A percentile compares a stretch with the other conserved stretches of the same genome.
Evolutionary conservation across 2,329 filamentous ascomycete species (phyloP).

Genomic region (Neonectria coccinea): DNA sequence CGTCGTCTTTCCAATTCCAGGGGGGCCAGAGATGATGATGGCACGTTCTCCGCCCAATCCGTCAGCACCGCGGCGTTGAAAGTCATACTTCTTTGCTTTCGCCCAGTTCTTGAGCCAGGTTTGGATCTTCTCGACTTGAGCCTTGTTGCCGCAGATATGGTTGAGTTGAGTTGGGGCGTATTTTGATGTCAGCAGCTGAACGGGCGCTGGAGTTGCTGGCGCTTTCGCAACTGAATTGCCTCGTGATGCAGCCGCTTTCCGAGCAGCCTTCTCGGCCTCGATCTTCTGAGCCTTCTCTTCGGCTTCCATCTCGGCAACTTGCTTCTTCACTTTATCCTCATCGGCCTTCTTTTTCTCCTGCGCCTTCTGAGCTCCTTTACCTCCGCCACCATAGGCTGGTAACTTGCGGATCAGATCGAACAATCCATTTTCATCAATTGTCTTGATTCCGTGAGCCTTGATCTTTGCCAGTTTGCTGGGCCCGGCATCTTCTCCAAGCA

Average conservation of each 20-base stretch:
- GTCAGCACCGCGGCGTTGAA: slow-evolving; percentile 85
- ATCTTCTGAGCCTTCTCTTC: slow-evolving; percentile 74
- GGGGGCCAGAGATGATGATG: slow-evolving; percentile 95
- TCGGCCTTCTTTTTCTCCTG: slow-evolving; percentile 88
- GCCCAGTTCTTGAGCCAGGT: slow-evolving; percentile 87
- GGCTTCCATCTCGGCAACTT: slow-evolving; percentile 86
- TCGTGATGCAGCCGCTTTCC: slow-evolving; percentile 51
- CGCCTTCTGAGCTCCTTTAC: slow-evolving; percentile 87
- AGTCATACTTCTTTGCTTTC: slow-evolving; percentile 81
- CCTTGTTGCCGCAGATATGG: slow-evolving; percentile 97
- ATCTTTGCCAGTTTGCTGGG: slow-evolving; percentile 95
- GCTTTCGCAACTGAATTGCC: slow-evolving; percentile 50
- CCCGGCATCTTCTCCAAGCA: slow-evolving; percentile 90
- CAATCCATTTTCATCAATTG: slow-evolving; percentile 92
- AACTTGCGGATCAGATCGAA: slow-evolving; percentile 85
- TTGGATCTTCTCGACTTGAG: slow-evolving; percentile 88
- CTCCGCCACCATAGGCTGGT: slow-evolving; percentile 87
- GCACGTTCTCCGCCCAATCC: slow-evolving; percentile 86
- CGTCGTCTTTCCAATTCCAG: slow-evolving; percentile 97
- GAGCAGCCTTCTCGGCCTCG: slow-evolving; percentile 64
- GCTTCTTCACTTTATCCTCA: slow-evolving; percentile 81
- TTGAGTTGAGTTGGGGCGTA: slow-evolving; percentile 87
- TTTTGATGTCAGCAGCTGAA: slow-evolving; percentile 91
- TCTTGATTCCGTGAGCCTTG: slow-evolving; percentile 81
- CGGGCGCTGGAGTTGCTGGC: slow-evolving; percentile 60